Evolutionary conservation across 2,329 filamentous ascomycete genomes (phyloP).

Genomic region (Stagonosporopsis chrysanthemi): DNA sequence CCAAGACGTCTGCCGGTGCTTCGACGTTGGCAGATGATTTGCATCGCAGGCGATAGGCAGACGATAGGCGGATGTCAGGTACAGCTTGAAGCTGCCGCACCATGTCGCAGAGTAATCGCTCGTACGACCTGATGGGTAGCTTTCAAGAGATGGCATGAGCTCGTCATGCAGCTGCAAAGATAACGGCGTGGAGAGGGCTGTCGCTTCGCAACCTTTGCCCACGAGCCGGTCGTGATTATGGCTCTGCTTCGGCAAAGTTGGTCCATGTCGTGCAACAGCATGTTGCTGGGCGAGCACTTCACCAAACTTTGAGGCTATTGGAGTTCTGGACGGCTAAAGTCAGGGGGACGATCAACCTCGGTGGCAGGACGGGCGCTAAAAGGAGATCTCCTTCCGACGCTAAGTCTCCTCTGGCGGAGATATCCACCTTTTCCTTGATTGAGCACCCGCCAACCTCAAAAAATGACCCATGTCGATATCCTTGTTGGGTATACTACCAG

Average conservation of each 20-base stretch:
- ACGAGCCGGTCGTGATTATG: background rate
- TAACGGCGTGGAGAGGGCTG: background rate
- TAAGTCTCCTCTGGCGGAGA: background rate
- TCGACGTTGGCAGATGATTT: constrained; percentile 1
- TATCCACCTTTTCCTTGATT: background rate
- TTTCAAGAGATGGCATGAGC: background rate
- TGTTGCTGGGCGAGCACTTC: constrained; percentile 14
- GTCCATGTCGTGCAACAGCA: background rate
- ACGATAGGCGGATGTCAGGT: background rate
- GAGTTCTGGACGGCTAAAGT: constrained; percentile 5
- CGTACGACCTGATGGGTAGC: background rate
- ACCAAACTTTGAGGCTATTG: constrained; percentile 9
- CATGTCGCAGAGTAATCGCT: background rate
- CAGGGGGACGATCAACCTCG: constrained; percentile 8
- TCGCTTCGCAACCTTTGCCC: background rate
- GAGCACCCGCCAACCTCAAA: background rate
- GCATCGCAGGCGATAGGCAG: background rate
- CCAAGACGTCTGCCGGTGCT: background rate
- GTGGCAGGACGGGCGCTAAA: constrained; percentile 2
- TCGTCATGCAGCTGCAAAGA: background rate
- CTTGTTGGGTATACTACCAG: constrained; percentile 3
- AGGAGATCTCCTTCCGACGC: constrained; percentile 1
- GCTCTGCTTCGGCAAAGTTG: background rate
- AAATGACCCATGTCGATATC: constrained; percentile 1
- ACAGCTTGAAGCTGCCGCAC: background rate